A percentile compares a stretch with the other conserved stretches of the same genome.
These are phyloP conservation scores for Rusavskia elegans DNA, from an alignment of 495 filamentous ascomycete genomes.

Conservation along the genomic window DNA sequence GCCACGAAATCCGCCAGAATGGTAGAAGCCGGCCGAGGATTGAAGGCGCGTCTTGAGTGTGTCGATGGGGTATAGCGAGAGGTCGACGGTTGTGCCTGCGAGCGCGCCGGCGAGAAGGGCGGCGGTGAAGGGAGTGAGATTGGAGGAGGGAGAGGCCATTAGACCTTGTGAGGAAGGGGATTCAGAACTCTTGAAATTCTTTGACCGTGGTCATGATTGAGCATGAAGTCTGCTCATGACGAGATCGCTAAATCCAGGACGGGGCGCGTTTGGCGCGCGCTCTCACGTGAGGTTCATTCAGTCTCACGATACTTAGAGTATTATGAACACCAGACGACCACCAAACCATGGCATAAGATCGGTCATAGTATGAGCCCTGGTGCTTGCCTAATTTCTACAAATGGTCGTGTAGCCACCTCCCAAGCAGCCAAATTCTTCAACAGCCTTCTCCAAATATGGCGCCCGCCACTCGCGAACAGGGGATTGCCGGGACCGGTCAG, in stretches of 20 bases:
- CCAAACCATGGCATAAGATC: too few species aligned
- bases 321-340: too few species aligned
- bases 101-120: conserved; percentile 44
- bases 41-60: conserved; percentile 89
- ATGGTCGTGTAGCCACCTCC: too few species aligned
- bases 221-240: not conserved
- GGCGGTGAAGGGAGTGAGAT: not conserved
- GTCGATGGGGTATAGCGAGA: conserved; percentile 81
- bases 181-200: too few species aligned
- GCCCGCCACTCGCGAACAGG: not conserved
- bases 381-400: not conserved
- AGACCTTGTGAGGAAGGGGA: not conserved
- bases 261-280: not conserved
- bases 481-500: not conserved
- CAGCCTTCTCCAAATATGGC: not conserved
- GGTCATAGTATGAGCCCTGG: not conserved
- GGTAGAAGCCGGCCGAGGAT: conserved; percentile 57
- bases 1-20: conserved; percentile 65
- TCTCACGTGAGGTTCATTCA: not conserved
- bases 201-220: too few species aligned
- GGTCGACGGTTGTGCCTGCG: conserved; percentile 78
- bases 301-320: too few species aligned
- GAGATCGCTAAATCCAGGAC: not conserved
- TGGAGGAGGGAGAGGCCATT: not conserved
- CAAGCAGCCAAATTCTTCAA: not conserved